A percentile compares a stretch with the other conserved stretches of the same genome.
Conservation (phyloP, 495 filamentous ascomycete species). For the Xylaria cubensis region DNA sequence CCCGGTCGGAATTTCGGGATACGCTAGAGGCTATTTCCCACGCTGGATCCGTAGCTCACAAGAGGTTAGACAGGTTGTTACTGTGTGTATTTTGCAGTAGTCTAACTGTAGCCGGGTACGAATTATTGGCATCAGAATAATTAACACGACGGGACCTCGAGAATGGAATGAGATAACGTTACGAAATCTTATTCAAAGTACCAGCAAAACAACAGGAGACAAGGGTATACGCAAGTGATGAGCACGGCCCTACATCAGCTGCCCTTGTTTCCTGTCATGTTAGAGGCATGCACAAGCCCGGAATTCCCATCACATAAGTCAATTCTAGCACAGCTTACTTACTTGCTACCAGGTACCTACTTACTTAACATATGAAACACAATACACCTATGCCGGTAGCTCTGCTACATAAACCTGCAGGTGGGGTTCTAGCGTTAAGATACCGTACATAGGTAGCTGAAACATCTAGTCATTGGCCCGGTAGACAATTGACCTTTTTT, state of each 20-base stretch:
- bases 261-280: not conserved
- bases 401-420: not conserved
- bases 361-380: slow-evolving; percentile 11
- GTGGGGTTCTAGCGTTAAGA: not conserved
- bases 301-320: not conserved
- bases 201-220: not conserved
- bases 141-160: not conserved
- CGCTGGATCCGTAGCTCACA: not conserved
- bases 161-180: not conserved
- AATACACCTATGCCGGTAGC: not conserved
- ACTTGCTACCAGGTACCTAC: no score
- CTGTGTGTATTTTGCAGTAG: not conserved
- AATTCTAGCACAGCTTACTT: no score
- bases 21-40: not conserved
- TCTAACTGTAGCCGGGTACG: not conserved
- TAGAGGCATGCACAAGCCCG: not conserved
- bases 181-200: not conserved
- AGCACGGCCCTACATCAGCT: not conserved
- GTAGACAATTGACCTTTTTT: no score
- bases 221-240: not conserved
- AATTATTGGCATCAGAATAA: not conserved
- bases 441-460: not conserved
- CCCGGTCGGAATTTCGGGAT: not conserved
- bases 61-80: slow-evolving; percentile 4
- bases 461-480: not conserved